phyloP scores from a whole-genome alignment of 2,329 filamentous ascomycete genomes.

The Pyrenochaeta sp. region DNA sequence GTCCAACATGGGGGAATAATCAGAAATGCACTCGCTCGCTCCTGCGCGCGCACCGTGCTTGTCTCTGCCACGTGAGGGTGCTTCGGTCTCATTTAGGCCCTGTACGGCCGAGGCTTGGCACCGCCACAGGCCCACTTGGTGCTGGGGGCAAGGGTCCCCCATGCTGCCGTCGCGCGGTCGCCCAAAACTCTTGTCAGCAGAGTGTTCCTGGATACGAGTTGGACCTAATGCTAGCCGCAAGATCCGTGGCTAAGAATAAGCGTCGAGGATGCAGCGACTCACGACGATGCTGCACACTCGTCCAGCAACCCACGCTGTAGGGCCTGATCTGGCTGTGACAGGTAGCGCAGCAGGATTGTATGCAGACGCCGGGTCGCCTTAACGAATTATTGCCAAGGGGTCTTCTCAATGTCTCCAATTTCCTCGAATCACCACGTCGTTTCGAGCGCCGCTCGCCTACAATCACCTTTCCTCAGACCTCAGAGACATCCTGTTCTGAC shows the following conservation, averaged over 20 bases:
- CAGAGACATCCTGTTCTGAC: slow-evolving; percentile 1
- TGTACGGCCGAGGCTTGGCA: slow-evolving; percentile 32
- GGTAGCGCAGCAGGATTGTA: not conserved
- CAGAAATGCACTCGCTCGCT: slow-evolving; percentile 13
- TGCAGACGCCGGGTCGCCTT: slow-evolving; percentile 5
- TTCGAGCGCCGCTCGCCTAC: slow-evolving; percentile 9
- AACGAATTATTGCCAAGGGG: slow-evolving; percentile 14
- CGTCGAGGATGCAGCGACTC: no score
- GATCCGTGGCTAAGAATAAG: slow-evolving; percentile 17
- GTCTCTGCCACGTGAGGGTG: slow-evolving; percentile 40
- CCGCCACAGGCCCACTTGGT: slow-evolving; percentile 35
- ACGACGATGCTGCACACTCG: no score
- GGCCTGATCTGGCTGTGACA: no score
- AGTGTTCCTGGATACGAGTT: slow-evolving; percentile 33
- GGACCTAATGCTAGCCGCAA: slow-evolving; percentile 23
- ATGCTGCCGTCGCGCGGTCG: slow-evolving; percentile 36
- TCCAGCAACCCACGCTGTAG: no score
- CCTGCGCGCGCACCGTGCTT: slow-evolving; percentile 17
- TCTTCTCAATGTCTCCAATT: slow-evolving; percentile 1
- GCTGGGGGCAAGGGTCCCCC: slow-evolving; percentile 33
- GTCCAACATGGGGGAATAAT: slow-evolving; percentile 24
- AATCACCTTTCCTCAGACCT: slow-evolving; percentile 5
- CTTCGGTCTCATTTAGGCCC: slow-evolving; percentile 31
- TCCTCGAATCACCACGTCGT: slow-evolving; percentile 21
- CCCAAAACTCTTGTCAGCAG: slow-evolving; percentile 23